Base-by-base conservation (phyloP, 805 yeast species). In the Suhomyces xylopsoci region DNA sequence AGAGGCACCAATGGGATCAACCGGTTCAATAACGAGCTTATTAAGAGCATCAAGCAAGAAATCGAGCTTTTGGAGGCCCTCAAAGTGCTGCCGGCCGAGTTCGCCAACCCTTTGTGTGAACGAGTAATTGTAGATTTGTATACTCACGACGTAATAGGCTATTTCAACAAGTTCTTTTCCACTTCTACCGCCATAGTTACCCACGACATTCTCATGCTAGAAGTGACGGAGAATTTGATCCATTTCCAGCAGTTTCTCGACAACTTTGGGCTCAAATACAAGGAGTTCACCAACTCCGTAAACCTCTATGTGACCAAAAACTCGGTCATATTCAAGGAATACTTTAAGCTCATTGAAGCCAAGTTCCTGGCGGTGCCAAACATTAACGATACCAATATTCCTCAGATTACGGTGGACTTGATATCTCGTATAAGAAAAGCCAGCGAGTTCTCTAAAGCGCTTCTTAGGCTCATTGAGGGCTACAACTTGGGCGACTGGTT, bases 331-430 rank as follows among this genome's bases (percentile, higher is more conserved):
- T 83, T 88, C 61, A 66, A 68, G 49, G 88, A 83, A 51, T 76
- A 83, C 47, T 74, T 90, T 52, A 69, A 69, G 45, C 79, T 76
- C 54, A 83, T 88, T 28, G 88, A 83, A 45, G 62, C 63, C 3
- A 73, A 82, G 45, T 80, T 84, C 15, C 68, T 63, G 15, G 61
- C 73, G n/a, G 63, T 82, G 51, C 71, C 76, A 2, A 62, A 70
- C 8, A 63, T 86, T 40, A 78, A 78, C 46, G 97, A 90, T 55
- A 81, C 79, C 58, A 88, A 88, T 49, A 81, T 90, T 45, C 79
- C 88, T 43, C 91, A 85, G 60, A 77, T 83, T 14, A 85, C 89
- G 0, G 84, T 85, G n/a, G 93, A 87, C 53, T 70, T 84, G 7
- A 81, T 88, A 73, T 82, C 91, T 0, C 77, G 83, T 53, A 70